These are phyloP conservation scores for Falciphora oryzae DNA, from an alignment of 2,329 filamentous ascomycete genomes.

Conservation along the genomic window DNA sequence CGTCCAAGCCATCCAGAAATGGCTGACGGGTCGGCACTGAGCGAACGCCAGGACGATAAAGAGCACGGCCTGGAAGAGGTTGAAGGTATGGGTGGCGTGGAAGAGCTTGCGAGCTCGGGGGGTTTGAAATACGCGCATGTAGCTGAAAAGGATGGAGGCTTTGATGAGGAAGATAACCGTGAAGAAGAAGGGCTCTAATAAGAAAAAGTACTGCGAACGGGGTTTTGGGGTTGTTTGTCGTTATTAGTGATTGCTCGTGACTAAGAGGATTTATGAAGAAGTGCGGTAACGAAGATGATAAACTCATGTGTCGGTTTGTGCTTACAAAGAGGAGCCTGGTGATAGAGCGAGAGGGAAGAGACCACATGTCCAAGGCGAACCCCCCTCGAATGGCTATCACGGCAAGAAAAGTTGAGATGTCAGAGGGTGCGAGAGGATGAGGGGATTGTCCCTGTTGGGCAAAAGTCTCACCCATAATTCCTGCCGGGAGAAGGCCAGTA, in stretches of 20 bases:
- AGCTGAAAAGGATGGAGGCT: conserved; percentile 4
- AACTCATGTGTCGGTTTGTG: not conserved
- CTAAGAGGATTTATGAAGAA: too few species aligned
- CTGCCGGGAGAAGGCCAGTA: conserved; percentile 1
- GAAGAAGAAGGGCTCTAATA: conserved; percentile 2
- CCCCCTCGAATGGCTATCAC: not conserved
- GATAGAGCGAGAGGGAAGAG: not conserved
- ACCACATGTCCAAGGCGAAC: conserved; percentile 6
- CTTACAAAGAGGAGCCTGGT: conserved; percentile 5
- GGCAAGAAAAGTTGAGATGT: not conserved
- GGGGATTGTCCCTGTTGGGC: too few species aligned
- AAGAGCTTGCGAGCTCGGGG: not conserved
- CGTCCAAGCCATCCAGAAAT: conserved; percentile 6
- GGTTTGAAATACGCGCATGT: conserved; percentile 8
- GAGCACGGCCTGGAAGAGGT: conserved; percentile 3
- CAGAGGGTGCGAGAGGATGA: not conserved
- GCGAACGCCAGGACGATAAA: not conserved
- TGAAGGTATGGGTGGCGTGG: not conserved
- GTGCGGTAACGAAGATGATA: not conserved
- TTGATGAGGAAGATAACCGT: not conserved
- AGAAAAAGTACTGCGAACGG: not conserved
- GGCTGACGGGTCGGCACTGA: conserved; percentile 3
- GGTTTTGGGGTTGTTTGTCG: not conserved
- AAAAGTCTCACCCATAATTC: not conserved
- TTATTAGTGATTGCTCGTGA: too few species aligned